Evolutionary conservation across 2,329 filamentous ascomycete genomes (phyloP).

Genomic region (Juglanconis oblonga): DNA sequence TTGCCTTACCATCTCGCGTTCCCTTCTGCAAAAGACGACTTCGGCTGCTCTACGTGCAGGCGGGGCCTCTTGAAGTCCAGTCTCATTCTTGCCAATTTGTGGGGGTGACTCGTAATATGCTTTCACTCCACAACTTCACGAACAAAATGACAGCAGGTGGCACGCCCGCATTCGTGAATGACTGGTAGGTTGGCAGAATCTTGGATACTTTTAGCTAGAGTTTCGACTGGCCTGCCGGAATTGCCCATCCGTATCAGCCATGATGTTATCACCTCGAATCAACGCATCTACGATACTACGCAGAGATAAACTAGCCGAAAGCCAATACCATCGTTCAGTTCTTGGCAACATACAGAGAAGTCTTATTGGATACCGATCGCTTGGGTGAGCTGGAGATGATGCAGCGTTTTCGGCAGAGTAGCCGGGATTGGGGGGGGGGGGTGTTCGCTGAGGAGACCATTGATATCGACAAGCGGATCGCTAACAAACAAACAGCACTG

Average conservation of each 20-base stretch:
- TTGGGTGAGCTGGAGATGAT: not conserved
- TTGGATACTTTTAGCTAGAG: not conserved
- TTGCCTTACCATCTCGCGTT: constrained; percentile 8
- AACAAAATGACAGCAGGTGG: not conserved
- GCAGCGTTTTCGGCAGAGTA: not conserved
- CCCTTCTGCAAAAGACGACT: constrained; percentile 12
- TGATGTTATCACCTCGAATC: not conserved
- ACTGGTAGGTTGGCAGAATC: not conserved
- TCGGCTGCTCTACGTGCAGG: constrained; percentile 10
- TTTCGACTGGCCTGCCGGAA: not conserved
- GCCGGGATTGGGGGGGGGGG: too few species aligned
- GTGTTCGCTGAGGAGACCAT: too few species aligned
- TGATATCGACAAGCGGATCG: too few species aligned
- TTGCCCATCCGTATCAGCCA: not conserved
- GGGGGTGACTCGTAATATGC: not conserved
- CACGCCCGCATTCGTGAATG: not conserved
- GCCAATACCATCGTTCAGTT: not conserved
- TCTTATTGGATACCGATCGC: not conserved
- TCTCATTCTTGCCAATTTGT: not conserved
- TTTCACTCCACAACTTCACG: not conserved
- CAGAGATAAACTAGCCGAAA: not conserved
- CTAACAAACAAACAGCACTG: too few species aligned
- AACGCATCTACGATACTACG: not conserved
- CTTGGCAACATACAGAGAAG: not conserved
- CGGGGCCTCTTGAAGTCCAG: not conserved